Base-by-base conservation (phyloP, 345 rosid species). In the Aquilaria yunnanensis region DNA sequence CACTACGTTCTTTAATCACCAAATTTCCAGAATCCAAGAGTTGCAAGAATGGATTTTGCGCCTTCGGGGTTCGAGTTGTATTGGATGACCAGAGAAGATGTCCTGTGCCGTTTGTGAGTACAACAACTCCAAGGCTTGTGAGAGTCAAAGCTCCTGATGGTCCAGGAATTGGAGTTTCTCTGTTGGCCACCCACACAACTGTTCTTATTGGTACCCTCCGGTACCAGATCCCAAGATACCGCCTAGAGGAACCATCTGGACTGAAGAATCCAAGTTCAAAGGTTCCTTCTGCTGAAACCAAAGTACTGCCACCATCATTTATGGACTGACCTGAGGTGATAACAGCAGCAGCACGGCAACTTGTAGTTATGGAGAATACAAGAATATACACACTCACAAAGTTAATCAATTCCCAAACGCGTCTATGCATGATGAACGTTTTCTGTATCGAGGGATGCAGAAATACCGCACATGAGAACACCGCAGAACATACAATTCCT, bases 131-230 rank as follows among this genome's bases (percentile, higher is more conserved):
- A 64, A 53, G 56, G 60, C 41, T 32, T 30, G 51, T 62, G 57
- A 77, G 54, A 53, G 49, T 69, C 47, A 80, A 60, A 5, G 33
- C 43, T 29, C 75, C 85, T 3, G 80, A 57, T 13, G 68, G 60
- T 32, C 72, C 66, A n/a, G 64, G 29, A 14, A 80, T 52, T 10
- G 81, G 78, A 37, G 9, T 14, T 45, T 75, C 75, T 56, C 81
- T 68, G 67, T 82, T 80, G 30, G 84, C 82, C 0, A 80, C 81
- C 83, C 84, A 80, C 3, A 75, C 70, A 10, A 74, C 73, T 8
- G 74, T 69, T 41, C 61, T 56, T 0, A 14, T 4, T 33, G 57
- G 32, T 32, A 34, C 49, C 33, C 52, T 51, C 57, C 52, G 49
- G 65, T 62, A 62, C 65, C 57, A 51, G 16, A 62, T 62, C 41